Evolutionary conservation across 2,329 filamentous ascomycete genomes (phyloP).

Genomic region (Reticulascus tulasneorum): DNA sequence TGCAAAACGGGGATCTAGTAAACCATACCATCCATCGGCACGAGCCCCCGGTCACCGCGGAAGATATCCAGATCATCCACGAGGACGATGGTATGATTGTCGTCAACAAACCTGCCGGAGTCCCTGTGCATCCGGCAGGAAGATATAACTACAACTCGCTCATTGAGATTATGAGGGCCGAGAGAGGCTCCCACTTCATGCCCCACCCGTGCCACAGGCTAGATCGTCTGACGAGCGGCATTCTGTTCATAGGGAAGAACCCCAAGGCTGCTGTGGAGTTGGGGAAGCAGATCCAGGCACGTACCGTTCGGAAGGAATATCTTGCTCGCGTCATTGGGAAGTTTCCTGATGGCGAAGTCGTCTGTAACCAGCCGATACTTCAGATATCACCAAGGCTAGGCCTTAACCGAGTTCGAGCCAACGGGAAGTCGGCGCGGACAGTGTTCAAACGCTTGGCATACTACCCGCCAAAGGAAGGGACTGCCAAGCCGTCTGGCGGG

Average conservation of each 20-base stretch:
- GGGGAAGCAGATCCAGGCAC: slow-evolving; percentile 68
- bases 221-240: slow-evolving; percentile 87
- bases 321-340: slow-evolving; percentile 84
- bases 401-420: slow-evolving; percentile 88
- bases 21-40: slow-evolving; percentile 93
- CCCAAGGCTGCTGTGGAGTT: slow-evolving; percentile 74
- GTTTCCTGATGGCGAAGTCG: slow-evolving; percentile 86
- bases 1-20: slow-evolving; percentile 87
- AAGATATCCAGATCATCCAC: slow-evolving; percentile 77
- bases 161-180: slow-evolving; percentile 85
- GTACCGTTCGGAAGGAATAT: slow-evolving; percentile 93
- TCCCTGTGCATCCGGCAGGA: slow-evolving; percentile 92
- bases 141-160: slow-evolving; percentile 95
- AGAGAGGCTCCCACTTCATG: slow-evolving; percentile 54
- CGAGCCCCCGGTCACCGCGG: slow-evolving; percentile 84
- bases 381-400: slow-evolving; percentile 93
- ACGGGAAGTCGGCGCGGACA: slow-evolving; percentile 83
- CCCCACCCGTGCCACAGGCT: slow-evolving; percentile 82
- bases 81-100: slow-evolving; percentile 93
- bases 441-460: slow-evolving; percentile 93
- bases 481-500: background rate
- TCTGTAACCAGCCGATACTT: slow-evolving; percentile 91
- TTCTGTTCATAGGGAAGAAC: slow-evolving; percentile 97
- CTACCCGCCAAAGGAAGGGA: slow-evolving; percentile 56
- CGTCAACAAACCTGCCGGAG: slow-evolving; percentile 92